A percentile compares a stretch with the other conserved stretches of the same genome.
Conservation (phyloP, 2,329 filamentous ascomycete genomes). For the Claviceps sp. region DNA sequence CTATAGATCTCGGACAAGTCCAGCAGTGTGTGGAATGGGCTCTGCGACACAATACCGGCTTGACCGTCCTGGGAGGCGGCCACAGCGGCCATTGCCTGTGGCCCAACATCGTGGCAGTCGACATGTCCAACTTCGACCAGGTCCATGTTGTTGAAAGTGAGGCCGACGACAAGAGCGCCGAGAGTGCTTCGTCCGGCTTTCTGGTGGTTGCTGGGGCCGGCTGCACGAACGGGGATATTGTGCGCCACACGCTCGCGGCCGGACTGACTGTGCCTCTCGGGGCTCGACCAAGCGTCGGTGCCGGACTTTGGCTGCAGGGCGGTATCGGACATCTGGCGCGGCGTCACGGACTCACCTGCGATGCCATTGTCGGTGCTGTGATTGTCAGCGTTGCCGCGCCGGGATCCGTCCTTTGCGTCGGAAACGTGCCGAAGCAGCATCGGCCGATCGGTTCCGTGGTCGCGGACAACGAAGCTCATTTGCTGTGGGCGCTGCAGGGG, state of each 20-base stretch:
- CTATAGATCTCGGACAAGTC: conserved; percentile 31
- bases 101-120: conserved; percentile 38
- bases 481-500: conserved; percentile 45
- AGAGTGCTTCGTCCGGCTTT: conserved; percentile 7
- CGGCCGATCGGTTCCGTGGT: neutral
- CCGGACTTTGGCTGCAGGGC: conserved; percentile 51
- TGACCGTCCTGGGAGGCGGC: conserved; percentile 37
- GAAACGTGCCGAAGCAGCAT: conserved; percentile 25
- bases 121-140: conserved; percentile 43
- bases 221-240: conserved; percentile 41
- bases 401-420: conserved; percentile 34
- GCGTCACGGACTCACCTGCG: conserved; percentile 42
- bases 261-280: conserved; percentile 46
- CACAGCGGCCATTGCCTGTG: conserved; percentile 46
- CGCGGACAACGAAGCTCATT: conserved; percentile 33
- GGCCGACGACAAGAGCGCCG: neutral
- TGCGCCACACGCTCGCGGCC: conserved; percentile 24
- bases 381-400: conserved; percentile 36
- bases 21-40: conserved; percentile 46
- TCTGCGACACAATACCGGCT: conserved; percentile 17
- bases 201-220: conserved; percentile 41
- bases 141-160: conserved; percentile 26
- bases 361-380: conserved; percentile 46
- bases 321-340: conserved; percentile 48
- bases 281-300: conserved; percentile 47